Evolutionary conservation across 2,329 filamentous ascomycete species (phyloP).

Genomic region (Ceratocystis alfenasii): DNA sequence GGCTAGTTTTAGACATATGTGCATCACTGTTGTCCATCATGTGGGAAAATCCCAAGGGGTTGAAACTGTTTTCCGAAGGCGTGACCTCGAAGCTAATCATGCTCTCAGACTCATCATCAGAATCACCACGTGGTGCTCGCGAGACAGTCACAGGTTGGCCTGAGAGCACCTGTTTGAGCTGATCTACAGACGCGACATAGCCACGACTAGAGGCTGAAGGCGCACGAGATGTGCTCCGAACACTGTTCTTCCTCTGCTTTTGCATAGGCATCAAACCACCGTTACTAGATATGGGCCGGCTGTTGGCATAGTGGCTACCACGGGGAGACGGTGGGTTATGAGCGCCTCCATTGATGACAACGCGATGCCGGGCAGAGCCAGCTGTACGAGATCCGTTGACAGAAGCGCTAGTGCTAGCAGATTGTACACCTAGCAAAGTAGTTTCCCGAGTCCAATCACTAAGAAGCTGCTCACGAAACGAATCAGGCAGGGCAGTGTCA

Average conservation of each 20-base stretch:
- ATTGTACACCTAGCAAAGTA: constrained; percentile 55
- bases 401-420: constrained; percentile 59
- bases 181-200: constrained; percentile 49
- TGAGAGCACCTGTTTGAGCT: constrained; percentile 49
- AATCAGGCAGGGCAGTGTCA: constrained; percentile 47
- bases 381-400: constrained; percentile 62
- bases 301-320: constrained; percentile 37
- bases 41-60: constrained; percentile 30
- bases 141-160: constrained; percentile 36
- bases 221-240: constrained; percentile 41
- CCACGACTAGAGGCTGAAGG: constrained; percentile 36
- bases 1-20: constrained; percentile 25
- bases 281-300: constrained; percentile 38
- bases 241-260: constrained; percentile 43
- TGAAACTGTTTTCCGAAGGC: constrained; percentile 55
- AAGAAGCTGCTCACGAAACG: constrained; percentile 63
- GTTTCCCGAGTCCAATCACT: constrained; percentile 67
- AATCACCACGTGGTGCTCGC: constrained; percentile 30
- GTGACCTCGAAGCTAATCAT: constrained; percentile 59
- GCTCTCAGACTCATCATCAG: constrained; percentile 48
- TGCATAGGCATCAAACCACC: constrained; percentile 30
- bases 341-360: constrained; percentile 45
- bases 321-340: constrained; percentile 27
- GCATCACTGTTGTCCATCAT: constrained; percentile 15
- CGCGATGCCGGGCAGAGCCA: constrained; percentile 40